Percentiles rank a stretch among this genome's conserved stretches.
Evolutionary conservation across 805 yeast genomes (phyloP).

Genomic region (Ogataea nonfermentans): DNA sequence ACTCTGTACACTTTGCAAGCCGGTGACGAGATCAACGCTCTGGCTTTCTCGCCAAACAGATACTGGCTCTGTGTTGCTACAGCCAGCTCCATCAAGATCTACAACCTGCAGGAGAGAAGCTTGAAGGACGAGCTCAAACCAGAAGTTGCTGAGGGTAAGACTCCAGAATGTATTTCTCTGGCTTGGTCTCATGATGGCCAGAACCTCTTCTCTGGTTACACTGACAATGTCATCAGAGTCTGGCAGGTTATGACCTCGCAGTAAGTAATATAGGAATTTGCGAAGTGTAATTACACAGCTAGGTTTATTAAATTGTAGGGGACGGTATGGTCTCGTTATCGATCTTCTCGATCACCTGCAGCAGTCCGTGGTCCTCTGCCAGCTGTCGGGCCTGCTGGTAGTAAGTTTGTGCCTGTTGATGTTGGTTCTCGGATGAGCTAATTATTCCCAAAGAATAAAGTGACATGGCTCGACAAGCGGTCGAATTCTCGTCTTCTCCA

Average conservation of each 20-base stretch:
- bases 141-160: slow-evolving; percentile 94
- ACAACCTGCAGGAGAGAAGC: slow-evolving; percentile 92
- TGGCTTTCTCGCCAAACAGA: slow-evolving; percentile 99
- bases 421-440: slow-evolving; percentile 55
- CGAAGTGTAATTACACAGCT: too few relatives aligned
- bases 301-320: too few relatives aligned
- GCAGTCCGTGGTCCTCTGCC: slow-evolving; percentile 65
- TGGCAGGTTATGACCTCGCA: slow-evolving; percentile 98
- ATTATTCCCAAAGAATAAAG: slow-evolving; percentile 86
- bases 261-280: slow-evolving; percentile 27
- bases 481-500: slow-evolving; percentile 6
- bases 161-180: slow-evolving; percentile 96
- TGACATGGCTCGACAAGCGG: slow-evolving; percentile 57
- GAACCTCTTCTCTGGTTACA: slow-evolving; percentile 99
- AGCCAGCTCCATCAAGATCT: slow-evolving; percentile 95
- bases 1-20: slow-evolving; percentile 92
- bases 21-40: slow-evolving; percentile 95
- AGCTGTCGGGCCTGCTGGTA: slow-evolving; percentile 68
- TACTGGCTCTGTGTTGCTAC: slow-evolving; percentile 99
- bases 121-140: slow-evolving; percentile 97
- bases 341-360: slow-evolving; percentile 59
- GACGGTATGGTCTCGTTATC: slow-evolving; percentile 51
- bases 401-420: slow-evolving; percentile 55
- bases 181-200: slow-evolving; percentile 99
- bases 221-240: slow-evolving; percentile 98